Percentiles rank a stretch among this genome's conserved stretches.
Conservation (phyloP, 73 alveolate genomes). For the Paramecium primaurelia region DNA sequence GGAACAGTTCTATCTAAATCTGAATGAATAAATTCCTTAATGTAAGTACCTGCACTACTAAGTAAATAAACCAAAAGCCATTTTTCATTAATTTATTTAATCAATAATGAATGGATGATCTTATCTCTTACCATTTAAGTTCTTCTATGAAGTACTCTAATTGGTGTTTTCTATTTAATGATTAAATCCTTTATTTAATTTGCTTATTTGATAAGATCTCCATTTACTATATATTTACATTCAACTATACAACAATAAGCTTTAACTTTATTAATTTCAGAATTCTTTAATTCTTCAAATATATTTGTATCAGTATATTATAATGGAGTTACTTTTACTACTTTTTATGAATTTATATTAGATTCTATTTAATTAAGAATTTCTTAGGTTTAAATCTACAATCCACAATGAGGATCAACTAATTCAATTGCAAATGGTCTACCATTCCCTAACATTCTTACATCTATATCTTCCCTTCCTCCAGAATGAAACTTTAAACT, state of each 20-base stretch:
- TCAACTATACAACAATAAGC: slow-evolving; percentile 90
- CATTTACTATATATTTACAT: slow-evolving; percentile 69
- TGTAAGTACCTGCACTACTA: slow-evolving; percentile 93
- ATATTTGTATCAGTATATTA: slow-evolving; percentile 72
- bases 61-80: slow-evolving; percentile 50
- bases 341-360: slow-evolving; percentile 48
- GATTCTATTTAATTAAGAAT: not conserved
- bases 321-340: slow-evolving; percentile 68
- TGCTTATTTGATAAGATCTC: slow-evolving; percentile 68
- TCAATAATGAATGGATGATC: slow-evolving; percentile 56
- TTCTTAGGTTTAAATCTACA: not conserved
- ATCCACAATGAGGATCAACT: slow-evolving; percentile 78
- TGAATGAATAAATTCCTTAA: slow-evolving; percentile 97
- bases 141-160: slow-evolving; percentile 96
- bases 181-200: slow-evolving; percentile 67
- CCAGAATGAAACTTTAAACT: slow-evolving; percentile 69
- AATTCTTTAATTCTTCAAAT: slow-evolving; percentile 86
- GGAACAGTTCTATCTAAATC: slow-evolving; percentile 97
- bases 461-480: slow-evolving; percentile 98
- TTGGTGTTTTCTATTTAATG: slow-evolving; percentile 90
- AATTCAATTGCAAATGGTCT: slow-evolving; percentile 92
- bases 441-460: slow-evolving; percentile 97
- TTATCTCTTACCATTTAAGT: slow-evolving; percentile 84
- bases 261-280: slow-evolving; percentile 89
- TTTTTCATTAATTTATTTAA: not conserved